These are phyloP conservation scores for Fusarium dlaminii DNA, from an alignment of 2,329 filamentous ascomycete genomes.

Conservation along the genomic window DNA sequence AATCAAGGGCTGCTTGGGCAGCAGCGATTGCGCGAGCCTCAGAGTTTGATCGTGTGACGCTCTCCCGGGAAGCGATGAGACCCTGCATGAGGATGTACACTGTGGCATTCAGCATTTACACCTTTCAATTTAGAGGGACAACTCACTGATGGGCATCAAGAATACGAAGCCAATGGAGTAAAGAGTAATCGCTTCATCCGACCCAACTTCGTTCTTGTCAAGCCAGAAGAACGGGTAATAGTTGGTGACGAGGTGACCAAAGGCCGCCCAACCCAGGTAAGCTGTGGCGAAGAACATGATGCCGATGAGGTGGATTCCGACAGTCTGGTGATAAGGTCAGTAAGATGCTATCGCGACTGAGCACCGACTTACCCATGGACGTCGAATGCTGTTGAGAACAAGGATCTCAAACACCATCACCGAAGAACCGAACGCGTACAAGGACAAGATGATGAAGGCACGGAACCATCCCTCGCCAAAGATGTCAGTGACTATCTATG, in stretches of 20 bases:
- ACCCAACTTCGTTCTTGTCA: constrained; percentile 55
- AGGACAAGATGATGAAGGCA: constrained; percentile 56
- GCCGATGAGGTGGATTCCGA: constrained; percentile 55
- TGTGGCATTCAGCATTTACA: constrained; percentile 35
- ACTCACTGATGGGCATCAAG: constrained; percentile 57
- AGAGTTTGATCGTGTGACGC: constrained; percentile 43
- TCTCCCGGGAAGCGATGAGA: constrained; percentile 60
- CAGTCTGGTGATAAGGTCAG: constrained; percentile 49
- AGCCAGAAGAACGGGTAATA: constrained; percentile 62
- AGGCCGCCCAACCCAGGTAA: constrained; percentile 61
- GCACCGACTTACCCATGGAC: constrained; percentile 54
- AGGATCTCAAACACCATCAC: constrained; percentile 58
- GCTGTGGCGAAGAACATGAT: constrained; percentile 52
- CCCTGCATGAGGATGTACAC: constrained; percentile 62
- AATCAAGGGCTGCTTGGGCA: constrained; percentile 37
- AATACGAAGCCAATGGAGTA: constrained; percentile 57
- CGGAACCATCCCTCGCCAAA: constrained; percentile 60
- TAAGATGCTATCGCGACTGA: not conserved
- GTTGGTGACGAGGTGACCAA: constrained; percentile 58
- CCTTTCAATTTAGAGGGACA: not conserved
- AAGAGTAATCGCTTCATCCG: constrained; percentile 54
- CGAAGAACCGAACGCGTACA: constrained; percentile 55
- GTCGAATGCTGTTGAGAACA: constrained; percentile 63
- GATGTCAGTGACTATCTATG: constrained; percentile 54
- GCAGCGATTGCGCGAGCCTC: constrained; percentile 39